Conservation (phyloP, 1,139 yeast genomes). For the Sugiyamaella xylanicola region DNA sequence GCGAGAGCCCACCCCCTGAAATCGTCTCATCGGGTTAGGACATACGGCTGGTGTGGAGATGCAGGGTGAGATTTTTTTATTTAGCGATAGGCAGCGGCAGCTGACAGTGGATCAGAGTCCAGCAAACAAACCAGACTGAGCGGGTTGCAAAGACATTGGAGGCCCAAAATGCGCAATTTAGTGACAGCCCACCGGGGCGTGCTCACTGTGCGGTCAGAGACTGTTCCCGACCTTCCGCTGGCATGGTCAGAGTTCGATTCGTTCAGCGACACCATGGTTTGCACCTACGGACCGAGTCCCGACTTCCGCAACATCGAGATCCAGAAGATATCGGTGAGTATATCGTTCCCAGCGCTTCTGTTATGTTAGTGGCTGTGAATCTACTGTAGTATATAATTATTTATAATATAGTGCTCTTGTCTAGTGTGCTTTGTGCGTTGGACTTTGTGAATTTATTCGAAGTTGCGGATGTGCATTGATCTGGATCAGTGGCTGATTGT, state of each 20-base stretch:
- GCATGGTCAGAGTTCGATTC: slow-evolving; percentile 70
- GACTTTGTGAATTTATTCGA: too few relatives aligned
- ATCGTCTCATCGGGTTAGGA: slow-evolving; percentile 1
- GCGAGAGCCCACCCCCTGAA: too few relatives aligned
- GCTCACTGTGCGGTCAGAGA: slow-evolving; percentile 32
- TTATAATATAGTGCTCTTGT: too few relatives aligned
- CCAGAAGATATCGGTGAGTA: slow-evolving; percentile 44
- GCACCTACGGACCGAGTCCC: slow-evolving; percentile 58
- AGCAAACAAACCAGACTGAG: not conserved
- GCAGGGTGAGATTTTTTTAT: not conserved
- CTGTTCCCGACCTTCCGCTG: slow-evolving; percentile 61
- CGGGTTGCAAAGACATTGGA: not conserved
- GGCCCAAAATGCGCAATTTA: slow-evolving; percentile 36
- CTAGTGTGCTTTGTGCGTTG: too few relatives aligned
- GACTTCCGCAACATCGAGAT: slow-evolving; percentile 62
- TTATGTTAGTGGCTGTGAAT: too few relatives aligned
- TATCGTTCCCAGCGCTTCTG: too few relatives aligned
- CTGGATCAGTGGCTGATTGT: too few relatives aligned
- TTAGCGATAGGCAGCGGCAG: not conserved
- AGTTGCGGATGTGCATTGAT: too few relatives aligned
- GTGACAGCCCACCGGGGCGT: slow-evolving; percentile 37
- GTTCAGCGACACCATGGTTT: slow-evolving; percentile 70
- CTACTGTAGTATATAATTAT: too few relatives aligned
- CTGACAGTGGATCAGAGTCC: not conserved
- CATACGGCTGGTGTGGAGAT: not conserved